Percentiles rank a stretch among this genome's conserved stretches.
These are phyloP conservation scores for Lachnellula occidentalis DNA, from an alignment of 2,329 filamentous ascomycete species.

Conservation along the genomic window DNA sequence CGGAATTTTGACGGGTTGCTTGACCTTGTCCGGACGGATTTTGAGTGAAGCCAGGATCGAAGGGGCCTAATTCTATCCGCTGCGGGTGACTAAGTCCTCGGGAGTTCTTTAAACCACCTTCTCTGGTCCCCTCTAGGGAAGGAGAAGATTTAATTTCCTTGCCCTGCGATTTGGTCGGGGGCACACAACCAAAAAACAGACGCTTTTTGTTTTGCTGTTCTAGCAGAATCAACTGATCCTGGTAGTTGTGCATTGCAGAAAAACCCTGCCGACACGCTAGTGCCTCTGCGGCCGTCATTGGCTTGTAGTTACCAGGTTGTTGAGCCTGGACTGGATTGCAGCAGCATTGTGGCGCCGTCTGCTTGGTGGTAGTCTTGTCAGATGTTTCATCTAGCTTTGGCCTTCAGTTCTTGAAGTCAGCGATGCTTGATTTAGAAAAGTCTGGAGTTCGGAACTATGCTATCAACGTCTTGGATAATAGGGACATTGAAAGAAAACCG, in stretches of 20 bases:
- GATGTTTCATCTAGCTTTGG: not conserved
- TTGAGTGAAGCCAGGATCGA: not conserved
- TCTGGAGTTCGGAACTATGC: too few relatives aligned
- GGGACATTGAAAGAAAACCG: too few relatives aligned
- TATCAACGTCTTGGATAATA: too few relatives aligned
- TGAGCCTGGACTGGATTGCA: too few relatives aligned
- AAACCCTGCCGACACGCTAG: too few relatives aligned
- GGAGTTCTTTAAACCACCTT: not conserved
- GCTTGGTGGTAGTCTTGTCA: not conserved
- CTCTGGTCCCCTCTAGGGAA: too few relatives aligned
- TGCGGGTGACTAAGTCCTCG: not conserved
- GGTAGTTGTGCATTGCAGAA: slow-evolving; percentile 64
- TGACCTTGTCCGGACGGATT: too few relatives aligned
- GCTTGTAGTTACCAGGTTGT: too few relatives aligned
- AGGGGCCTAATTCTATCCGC: not conserved
- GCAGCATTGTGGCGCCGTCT: not conserved
- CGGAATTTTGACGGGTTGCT: too few relatives aligned
- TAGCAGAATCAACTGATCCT: slow-evolving; percentile 77
- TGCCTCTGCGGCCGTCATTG: too few relatives aligned
- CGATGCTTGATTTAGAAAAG: too few relatives aligned
- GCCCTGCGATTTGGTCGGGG: not conserved
- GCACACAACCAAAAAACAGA: not conserved
- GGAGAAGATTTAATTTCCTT: not conserved
- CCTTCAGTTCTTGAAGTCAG: too few relatives aligned
- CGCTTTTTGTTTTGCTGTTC: slow-evolving; percentile 54